A percentile compares a stretch with the other conserved stretches of the same genome.
Evolutionary conservation across 495 filamentous ascomycete genomes (phyloP).

Genomic region (Hypoxylon subgilvum): DNA sequence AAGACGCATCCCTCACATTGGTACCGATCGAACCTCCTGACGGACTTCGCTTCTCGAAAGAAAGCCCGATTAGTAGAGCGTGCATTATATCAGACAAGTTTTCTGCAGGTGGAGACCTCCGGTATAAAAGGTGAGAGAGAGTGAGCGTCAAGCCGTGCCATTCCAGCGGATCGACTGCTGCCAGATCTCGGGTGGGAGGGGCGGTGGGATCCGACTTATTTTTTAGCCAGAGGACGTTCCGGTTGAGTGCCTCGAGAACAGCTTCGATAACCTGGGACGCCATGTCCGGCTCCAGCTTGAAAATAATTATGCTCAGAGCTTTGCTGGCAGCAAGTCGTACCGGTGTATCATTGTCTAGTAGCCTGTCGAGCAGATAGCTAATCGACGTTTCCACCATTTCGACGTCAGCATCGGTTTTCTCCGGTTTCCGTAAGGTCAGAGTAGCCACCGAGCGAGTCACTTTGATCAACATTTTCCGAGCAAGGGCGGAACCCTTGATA

Average conservation of each 20-base stretch:
- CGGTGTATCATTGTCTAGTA: constrained; percentile 85
- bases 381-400: constrained; percentile 76
- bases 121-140: constrained; percentile 81
- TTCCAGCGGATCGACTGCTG: constrained; percentile 74
- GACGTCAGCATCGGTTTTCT: constrained; percentile 53
- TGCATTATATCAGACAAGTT: constrained; percentile 73
- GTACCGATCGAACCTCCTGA: constrained; percentile 84
- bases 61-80: constrained; percentile 72
- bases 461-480: constrained; percentile 82
- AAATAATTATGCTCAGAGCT: constrained; percentile 81
- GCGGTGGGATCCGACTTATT: constrained; percentile 40
- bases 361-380: constrained; percentile 66
- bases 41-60: constrained; percentile 82
- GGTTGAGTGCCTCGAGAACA: constrained; percentile 73
- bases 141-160: constrained; percentile 95
- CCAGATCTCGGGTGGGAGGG: constrained; percentile 63
- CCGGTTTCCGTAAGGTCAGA: constrained; percentile 59
- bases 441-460: constrained; percentile 73
- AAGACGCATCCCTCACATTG: constrained; percentile 95
- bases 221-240: constrained; percentile 72
- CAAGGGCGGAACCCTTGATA: constrained; percentile 71
- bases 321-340: constrained; percentile 92
- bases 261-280: constrained; percentile 84
- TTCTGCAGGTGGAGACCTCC: constrained; percentile 69
- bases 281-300: constrained; percentile 79